Conservation (phyloP, 2,329 filamentous ascomycete species). For the Cryphonectria nitschkei region DNA sequence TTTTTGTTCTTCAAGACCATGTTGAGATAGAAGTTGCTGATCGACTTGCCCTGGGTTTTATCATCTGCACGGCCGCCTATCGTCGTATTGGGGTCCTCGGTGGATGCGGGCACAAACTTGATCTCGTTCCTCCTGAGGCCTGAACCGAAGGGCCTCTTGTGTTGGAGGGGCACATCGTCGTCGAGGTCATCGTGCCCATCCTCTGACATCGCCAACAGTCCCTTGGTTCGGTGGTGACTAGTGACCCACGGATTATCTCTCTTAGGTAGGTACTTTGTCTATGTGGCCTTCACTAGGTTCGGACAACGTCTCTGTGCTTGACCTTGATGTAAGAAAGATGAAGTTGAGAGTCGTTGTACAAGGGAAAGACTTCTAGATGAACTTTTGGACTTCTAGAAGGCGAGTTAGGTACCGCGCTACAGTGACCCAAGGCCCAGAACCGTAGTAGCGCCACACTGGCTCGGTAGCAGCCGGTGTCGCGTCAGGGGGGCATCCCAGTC, state of each 20-base stretch:
- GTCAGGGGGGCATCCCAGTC: background rate
- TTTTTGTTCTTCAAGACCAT: slow-evolving; percentile 65
- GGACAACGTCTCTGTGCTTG: no score
- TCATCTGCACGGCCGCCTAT: slow-evolving; percentile 26
- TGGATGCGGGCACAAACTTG: slow-evolving; percentile 60
- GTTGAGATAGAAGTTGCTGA: slow-evolving; percentile 67
- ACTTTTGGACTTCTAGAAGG: background rate
- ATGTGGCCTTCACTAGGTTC: background rate
- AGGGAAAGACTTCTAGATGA: background rate
- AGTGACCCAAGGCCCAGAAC: background rate
- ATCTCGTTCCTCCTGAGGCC: slow-evolving; percentile 59
- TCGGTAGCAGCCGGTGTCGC: slow-evolving; percentile 23
- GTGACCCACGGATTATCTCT: background rate
- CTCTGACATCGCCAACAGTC: slow-evolving; percentile 5
- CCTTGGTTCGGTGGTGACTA: no score
- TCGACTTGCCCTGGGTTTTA: slow-evolving; percentile 34
- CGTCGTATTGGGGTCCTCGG: slow-evolving; percentile 39
- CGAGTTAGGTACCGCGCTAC: background rate
- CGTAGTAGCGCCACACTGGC: background rate
- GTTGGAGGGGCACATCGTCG: slow-evolving; percentile 57
- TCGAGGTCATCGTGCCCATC: slow-evolving; percentile 42
- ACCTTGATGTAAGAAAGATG: background rate
- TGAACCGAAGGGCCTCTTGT: slow-evolving; percentile 57
- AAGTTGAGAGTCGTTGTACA: background rate
- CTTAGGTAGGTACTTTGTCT: background rate